phyloP scores from a whole-genome alignment of 1,284 basidiomycete species.

The Pseudozyma tsukubaensis region DNA sequence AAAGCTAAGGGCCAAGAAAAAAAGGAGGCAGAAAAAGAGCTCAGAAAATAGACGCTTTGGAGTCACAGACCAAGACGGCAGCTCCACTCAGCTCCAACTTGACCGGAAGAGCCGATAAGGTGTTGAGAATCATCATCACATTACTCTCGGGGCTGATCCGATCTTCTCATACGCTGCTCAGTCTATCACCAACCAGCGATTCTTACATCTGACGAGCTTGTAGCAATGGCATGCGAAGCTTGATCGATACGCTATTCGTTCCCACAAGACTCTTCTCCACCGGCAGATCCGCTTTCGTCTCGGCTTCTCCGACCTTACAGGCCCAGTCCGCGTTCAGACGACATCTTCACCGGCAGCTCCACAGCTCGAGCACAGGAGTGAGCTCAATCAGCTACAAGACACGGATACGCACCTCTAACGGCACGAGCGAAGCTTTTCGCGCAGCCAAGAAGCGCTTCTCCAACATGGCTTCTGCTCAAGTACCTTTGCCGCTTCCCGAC shows the following conservation, averaged over 20 bases:
- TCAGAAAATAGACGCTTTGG: constrained; percentile 2
- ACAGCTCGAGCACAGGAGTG: neutral
- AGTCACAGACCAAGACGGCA: neutral
- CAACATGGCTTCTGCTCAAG: constrained; percentile 23
- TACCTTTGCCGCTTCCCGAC: constrained; percentile 48
- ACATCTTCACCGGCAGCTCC: neutral
- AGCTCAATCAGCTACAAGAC: neutral
- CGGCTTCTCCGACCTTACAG: constrained; percentile 13
- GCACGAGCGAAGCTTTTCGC: neutral
- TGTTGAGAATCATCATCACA: neutral
- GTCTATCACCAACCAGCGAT: neutral
- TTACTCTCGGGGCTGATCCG: neutral
- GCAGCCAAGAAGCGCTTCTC: constrained; percentile 3
- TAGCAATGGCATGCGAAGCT: constrained; percentile 28
- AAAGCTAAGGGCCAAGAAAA: neutral
- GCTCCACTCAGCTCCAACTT: neutral
- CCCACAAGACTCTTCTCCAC: neutral
- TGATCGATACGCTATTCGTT: neutral
- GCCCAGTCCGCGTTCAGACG: neutral
- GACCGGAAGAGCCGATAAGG: constrained; percentile 5
- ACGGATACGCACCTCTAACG: too few species aligned
- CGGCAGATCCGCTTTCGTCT: constrained; percentile 4
- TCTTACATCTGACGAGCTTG: neutral
- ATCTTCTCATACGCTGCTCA: neutral
- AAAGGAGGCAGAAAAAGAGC: neutral